Evolutionary conservation across 192 early-diverging fungal genomes (phyloP).

Genomic region (Coemansia sp.): DNA sequence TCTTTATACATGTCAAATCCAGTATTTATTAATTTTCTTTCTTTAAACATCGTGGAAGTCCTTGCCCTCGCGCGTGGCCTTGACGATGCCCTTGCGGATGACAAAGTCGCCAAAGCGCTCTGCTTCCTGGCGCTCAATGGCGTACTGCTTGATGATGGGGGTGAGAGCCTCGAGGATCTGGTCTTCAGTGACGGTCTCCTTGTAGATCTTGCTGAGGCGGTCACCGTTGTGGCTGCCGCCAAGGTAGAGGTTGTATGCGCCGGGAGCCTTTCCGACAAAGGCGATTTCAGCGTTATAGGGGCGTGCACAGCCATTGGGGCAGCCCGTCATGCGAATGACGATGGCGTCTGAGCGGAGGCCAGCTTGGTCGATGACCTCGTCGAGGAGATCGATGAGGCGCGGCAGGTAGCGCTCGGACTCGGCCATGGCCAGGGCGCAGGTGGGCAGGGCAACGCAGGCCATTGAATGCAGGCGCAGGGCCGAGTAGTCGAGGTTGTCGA

Average conservation of each 20-base stretch:
- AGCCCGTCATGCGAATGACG: slow-evolving; percentile 96
- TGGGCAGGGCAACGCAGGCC: slow-evolving; percentile 95
- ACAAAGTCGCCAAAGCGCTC: slow-evolving; percentile 97
- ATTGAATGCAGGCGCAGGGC: slow-evolving; percentile 86
- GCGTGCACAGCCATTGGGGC: slow-evolving; percentile 96
- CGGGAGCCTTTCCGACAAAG: slow-evolving; percentile 93
- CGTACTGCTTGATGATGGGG: slow-evolving; percentile 82
- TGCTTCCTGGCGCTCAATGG: slow-evolving; percentile 63
- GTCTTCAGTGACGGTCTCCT: slow-evolving; percentile 84
- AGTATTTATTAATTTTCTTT: neutral
- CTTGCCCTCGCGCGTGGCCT: slow-evolving; percentile 70
- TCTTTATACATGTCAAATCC: neutral
- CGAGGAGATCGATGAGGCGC: slow-evolving; percentile 75
- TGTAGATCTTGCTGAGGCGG: slow-evolving; percentile 88
- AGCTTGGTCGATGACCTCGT: slow-evolving; percentile 72
- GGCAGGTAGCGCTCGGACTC: slow-evolving; percentile 97
- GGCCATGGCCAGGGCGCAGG: slow-evolving; percentile 93
- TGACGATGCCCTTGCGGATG: slow-evolving; percentile 83
- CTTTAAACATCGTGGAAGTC: slow-evolving; percentile 69
- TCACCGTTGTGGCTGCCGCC: slow-evolving; percentile 87
- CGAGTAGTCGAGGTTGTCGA: slow-evolving; percentile 80
- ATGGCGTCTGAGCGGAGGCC: slow-evolving; percentile 88
- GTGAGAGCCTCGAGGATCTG: slow-evolving; percentile 78
- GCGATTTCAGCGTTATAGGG: slow-evolving; percentile 94
- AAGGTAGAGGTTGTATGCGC: slow-evolving; percentile 93